Evolutionary conservation across 352 stramenopile species (phyloP).

Genomic region (Globisporangium recalcitrans): DNA sequence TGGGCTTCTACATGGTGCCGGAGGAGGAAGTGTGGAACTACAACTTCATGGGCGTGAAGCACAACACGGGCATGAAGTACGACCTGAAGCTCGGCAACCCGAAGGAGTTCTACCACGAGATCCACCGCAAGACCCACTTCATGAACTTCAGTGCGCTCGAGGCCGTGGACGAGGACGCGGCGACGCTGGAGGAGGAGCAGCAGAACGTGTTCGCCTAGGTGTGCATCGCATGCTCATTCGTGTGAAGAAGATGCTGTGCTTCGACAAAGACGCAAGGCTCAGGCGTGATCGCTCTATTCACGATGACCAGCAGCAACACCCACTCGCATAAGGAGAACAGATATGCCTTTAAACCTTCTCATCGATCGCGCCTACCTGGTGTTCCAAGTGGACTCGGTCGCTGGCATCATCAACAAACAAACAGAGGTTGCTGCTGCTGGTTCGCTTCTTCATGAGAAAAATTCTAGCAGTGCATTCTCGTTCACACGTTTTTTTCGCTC

Average conservation of each 20-base stretch:
- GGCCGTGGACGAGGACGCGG: conserved; percentile 84
- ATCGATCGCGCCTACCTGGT: background rate
- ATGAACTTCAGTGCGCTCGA: conserved; percentile 98
- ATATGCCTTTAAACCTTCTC: background rate
- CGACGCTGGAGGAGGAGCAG: conserved; percentile 90
- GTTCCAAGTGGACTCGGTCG: background rate
- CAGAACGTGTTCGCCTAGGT: conserved; percentile 76
- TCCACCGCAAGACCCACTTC: conserved; percentile 98
- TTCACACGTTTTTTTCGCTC: background rate
- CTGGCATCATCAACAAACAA: background rate
- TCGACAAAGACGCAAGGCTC: no score
- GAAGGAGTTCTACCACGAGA: conserved; percentile 99
- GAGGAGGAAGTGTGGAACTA: conserved; percentile 99
- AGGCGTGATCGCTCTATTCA: background rate
- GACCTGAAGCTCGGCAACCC: conserved; percentile 96
- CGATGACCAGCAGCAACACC: background rate
- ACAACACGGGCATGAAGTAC: conserved; percentile 97
- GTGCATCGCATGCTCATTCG: background rate
- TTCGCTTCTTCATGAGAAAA: conserved; percentile 3
- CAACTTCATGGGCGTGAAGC: conserved; percentile 99
- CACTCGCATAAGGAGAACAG: no score
- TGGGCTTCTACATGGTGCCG: conserved; percentile 99
- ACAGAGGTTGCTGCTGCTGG: background rate
- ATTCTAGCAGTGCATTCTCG: background rate
- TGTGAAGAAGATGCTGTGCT: background rate